Evolutionary conservation across 306 rosid species (phyloP).

Genomic region (Neltuma alba): DNA sequence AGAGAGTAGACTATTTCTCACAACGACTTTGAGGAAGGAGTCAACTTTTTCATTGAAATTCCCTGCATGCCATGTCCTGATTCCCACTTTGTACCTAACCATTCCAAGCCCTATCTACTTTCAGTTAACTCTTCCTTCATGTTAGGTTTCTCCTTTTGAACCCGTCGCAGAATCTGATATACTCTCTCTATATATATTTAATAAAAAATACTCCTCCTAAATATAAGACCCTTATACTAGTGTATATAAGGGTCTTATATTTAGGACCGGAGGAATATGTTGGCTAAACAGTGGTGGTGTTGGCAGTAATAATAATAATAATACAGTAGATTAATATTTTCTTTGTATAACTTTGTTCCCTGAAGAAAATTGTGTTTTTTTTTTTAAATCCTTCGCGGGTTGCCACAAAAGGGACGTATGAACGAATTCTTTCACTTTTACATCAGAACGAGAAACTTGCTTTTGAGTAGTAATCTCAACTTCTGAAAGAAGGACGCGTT

Average conservation of each 20-base stretch:
- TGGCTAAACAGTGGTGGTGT: neutral
- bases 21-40: neutral
- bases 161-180: neutral
- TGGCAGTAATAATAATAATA: neutral
- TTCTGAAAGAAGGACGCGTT: neutral
- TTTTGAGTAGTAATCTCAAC: slow-evolving; percentile 4
- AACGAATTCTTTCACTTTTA: neutral
- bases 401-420: neutral
- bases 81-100: slow-evolving; percentile 3
- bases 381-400: neutral
- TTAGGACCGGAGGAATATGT: too few species aligned
- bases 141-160: neutral
- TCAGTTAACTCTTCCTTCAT: neutral
- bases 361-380: neutral
- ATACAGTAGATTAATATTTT: neutral
- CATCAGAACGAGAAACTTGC: slow-evolving; percentile 19
- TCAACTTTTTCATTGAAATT: neutral
- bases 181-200: neutral
- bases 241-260: too few species aligned
- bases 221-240: too few species aligned
- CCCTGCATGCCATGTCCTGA: neutral
- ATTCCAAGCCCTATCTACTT: neutral
- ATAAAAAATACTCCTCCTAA: too few species aligned
- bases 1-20: neutral
- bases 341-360: neutral